These are phyloP conservation scores for Aleurites moluccanus DNA, from an alignment of 441 rosid species.

Conservation along the genomic window DNA sequence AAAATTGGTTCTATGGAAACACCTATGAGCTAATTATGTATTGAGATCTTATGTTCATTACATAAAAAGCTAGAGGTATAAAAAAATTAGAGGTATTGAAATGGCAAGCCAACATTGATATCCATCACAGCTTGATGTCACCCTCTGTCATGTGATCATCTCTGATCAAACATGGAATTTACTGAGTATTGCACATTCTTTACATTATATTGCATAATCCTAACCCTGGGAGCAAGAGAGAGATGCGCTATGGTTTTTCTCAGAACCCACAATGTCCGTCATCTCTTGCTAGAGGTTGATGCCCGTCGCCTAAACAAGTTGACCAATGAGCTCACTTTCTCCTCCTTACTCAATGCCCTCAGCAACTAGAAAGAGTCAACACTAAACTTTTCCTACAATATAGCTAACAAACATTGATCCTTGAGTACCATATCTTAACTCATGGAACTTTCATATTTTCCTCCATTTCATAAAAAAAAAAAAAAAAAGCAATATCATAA, in stretches of 20 bases:
- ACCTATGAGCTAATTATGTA: background rate
- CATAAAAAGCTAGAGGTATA: background rate
- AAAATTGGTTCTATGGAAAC: background rate
- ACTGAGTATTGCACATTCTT: background rate
- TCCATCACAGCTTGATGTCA: background rate
- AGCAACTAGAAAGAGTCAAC: background rate
- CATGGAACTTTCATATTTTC: background rate
- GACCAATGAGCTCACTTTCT: background rate
- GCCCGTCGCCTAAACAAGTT: background rate
- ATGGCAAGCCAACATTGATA: background rate
- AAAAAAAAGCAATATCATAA: background rate
- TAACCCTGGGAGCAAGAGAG: background rate
- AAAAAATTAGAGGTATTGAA: background rate
- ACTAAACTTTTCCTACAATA: too few relatives aligned
- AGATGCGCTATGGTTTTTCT: background rate
- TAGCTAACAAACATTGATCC: too few relatives aligned
- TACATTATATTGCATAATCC: background rate
- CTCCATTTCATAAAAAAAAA: background rate
- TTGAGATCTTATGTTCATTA: background rate
- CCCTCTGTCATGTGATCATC: background rate
- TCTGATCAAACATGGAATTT: background rate
- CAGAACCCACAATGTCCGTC: background rate
- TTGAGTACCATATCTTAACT: background rate
- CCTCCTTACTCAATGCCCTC: too few relatives aligned
- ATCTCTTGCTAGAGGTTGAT: background rate